Base-by-base conservation (phyloP, 305 asterid genomes). In the Fraxinus greggii region DNA sequence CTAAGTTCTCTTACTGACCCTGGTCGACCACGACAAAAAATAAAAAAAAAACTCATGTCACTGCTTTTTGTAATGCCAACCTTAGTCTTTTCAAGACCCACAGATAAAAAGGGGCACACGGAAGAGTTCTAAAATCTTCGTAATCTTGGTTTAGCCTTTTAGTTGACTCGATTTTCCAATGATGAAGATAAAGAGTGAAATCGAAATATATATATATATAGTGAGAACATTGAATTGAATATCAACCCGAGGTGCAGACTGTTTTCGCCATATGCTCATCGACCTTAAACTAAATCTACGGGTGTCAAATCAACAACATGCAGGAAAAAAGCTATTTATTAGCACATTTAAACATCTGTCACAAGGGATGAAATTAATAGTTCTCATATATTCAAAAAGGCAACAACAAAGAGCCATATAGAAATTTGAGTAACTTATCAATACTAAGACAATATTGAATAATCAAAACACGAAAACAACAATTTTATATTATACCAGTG, bases 401-500 rank as follows among this genome's bases (percentile, higher is more conserved):
- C 84, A 21, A 26, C 81, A 61, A 8, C 40, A 51, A 26, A 26
- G 45, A 45, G 29, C 42, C 73, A 75, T 31, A 23, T 19, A 79
- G 85, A 84, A 72, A 76, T 79, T 76, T 35, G 59, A 63, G 32
- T 77, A 70, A 74, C 76, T 75, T 38, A 54, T 79, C 82, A 35
- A 40, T 63, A 75, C 56, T 76, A 45, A 6, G 76, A 78, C 59
- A 29, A 85, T 48, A 79, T 33, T 73, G 3, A 51, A 77, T 32
- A 29, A 29, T 67, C 81, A 79, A 75, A 80, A 40, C 79, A 33
- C 75, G 38, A 23, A 65, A 65, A 31, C 13, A 54, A 79, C 76
- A 80, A 75, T 76, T 85, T 90, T 87, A 95, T 83, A 88, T 77
- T 32, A 89, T 89, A 80, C 92, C 92, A 21, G 93, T 86, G 81